Base-by-base conservation (phyloP, 2,329 filamentous ascomycete genomes). In the Hypomyces rosellus region DNA sequence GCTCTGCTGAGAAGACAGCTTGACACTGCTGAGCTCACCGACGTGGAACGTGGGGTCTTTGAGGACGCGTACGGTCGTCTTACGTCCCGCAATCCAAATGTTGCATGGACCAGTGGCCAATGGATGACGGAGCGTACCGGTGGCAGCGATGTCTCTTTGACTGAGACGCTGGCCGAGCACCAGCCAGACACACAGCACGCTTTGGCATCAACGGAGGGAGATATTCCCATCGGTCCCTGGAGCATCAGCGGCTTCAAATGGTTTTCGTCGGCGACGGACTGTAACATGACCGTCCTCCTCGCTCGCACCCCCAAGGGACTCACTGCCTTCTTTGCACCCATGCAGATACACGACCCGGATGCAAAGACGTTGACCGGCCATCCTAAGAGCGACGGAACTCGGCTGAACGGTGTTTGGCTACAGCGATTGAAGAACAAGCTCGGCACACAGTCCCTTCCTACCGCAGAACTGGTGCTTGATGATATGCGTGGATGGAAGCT, bases 41-140 rank as follows among this genome's bases (percentile, higher is more conserved):
- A 54, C 4, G 54, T 61, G 2, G 63, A 71, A 54, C 66, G 67
- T 7, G 56, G 57, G 15, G 74, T 82, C 0, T 73, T 82, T 44
- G 68, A 74, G 36, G 72, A 77, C 38, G 78, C 77, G 3, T 81
- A 75, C 55, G 60, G 66, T 5, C 75, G 75, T 12, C 67, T 87
- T 3, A 78, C 70, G 1, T 79, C 76, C 4, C 70, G 77, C 4
- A 73, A 84, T 20, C 60, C 66, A 0, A 40, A 30, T 4, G 56
- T 65, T 15, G 78, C 80, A 0, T 89, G 85, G 85, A 89, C 84
- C 0, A 85, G 79, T 38, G 85, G 85, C 0, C 85, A 89, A 62
- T 89, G 86, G 85, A 88, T 89, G 85, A 89, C 85, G 0, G 85
- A 88, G 58, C 74, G 85, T 2, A 74, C 75, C 0, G 85, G 85